These are phyloP conservation scores for Pseudocercospora fuligena DNA, from an alignment of 2,329 filamentous ascomycete genomes.

Conservation along the genomic window DNA sequence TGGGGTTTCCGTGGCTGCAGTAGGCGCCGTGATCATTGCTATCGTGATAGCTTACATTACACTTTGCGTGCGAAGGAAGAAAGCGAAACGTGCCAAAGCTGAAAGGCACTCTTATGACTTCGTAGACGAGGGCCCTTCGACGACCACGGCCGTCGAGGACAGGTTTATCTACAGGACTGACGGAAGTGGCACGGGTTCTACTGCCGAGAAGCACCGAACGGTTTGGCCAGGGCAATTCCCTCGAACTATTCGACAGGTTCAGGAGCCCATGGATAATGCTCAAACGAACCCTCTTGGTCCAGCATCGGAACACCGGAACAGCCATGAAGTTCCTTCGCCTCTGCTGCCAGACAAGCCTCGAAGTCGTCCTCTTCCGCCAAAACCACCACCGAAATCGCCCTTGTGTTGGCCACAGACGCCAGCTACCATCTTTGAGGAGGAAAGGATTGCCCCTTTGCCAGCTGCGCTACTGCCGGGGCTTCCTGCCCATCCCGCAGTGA, in stretches of 20 bases:
- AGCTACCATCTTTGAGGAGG: slow-evolving; percentile 42
- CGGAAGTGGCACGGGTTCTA: slow-evolving; percentile 12
- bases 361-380: slow-evolving; percentile 21
- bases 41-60: slow-evolving; percentile 32
- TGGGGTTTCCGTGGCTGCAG: slow-evolving; percentile 39
- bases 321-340: slow-evolving; percentile 35
- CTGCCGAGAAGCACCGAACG: slow-evolving; percentile 27
- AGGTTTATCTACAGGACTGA: slow-evolving; percentile 20
- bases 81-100: slow-evolving; percentile 17
- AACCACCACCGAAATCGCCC: slow-evolving; percentile 19
- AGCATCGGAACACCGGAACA: slow-evolving; percentile 31
- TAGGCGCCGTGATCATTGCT: slow-evolving; percentile 34
- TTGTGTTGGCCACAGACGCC: slow-evolving; percentile 31
- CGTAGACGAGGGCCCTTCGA: slow-evolving; percentile 38
- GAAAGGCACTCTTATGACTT: slow-evolving; percentile 41
- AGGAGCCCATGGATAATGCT: slow-evolving; percentile 11
- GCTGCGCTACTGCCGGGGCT: slow-evolving; percentile 17
- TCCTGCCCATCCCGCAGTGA: slow-evolving; percentile 24
- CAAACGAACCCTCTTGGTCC: not conserved
- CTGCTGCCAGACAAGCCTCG: slow-evolving; percentile 41
- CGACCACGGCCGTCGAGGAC: slow-evolving; percentile 31
- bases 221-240: slow-evolving; percentile 24
- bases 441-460: slow-evolving; percentile 29
- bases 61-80: slow-evolving; percentile 31
- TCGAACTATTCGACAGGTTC: not conserved